phyloP scores from a whole-genome alignment of 2,329 filamentous ascomycete species.

The Metarhizium brunneum region DNA sequence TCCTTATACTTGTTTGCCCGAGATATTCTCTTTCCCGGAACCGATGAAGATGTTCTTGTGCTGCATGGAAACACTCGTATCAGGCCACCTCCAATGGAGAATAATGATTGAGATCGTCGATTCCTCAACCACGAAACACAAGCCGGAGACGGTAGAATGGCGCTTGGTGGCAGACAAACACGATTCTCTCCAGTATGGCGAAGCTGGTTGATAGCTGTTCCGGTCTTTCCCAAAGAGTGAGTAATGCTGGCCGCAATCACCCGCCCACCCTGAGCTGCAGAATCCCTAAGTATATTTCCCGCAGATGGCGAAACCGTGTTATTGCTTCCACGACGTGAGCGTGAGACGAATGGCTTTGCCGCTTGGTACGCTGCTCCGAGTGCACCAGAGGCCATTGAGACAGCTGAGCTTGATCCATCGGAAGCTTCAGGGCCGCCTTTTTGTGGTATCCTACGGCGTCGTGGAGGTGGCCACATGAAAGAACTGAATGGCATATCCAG shows the following conservation, averaged over 20 bases:
- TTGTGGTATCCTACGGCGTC: conserved; percentile 35
- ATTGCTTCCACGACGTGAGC: conserved; percentile 42
- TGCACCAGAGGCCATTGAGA: conserved; percentile 62
- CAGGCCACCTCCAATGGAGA: conserved; percentile 55
- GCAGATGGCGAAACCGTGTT: conserved; percentile 22
- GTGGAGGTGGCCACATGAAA: conserved; percentile 77
- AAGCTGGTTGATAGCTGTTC: conserved; percentile 58
- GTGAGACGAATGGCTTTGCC: conserved; percentile 49
- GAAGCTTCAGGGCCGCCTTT: conserved; percentile 37
- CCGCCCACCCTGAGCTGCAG: conserved; percentile 60
- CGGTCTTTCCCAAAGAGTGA: conserved; percentile 66
- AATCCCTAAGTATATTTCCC: conserved; percentile 41
- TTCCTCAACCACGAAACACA: conserved; percentile 59
- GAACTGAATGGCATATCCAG: conserved; percentile 77
- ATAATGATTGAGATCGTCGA: conserved; percentile 52
- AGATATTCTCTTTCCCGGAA: conserved; percentile 40
- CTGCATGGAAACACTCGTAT: conserved; percentile 58
- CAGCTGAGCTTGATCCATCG: conserved; percentile 43
- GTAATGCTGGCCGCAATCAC: conserved; percentile 66
- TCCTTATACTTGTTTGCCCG: conserved; percentile 54
- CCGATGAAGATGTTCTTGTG: conserved; percentile 43
- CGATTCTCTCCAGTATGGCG: conserved; percentile 70
- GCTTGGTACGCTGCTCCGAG: conserved; percentile 62
- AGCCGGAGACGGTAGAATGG: conserved; percentile 42
- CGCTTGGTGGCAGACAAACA: conserved; percentile 53